phyloP scores from a whole-genome alignment of 2,329 filamentous ascomycete genomes.

The Cyphellophora attinorum region DNA sequence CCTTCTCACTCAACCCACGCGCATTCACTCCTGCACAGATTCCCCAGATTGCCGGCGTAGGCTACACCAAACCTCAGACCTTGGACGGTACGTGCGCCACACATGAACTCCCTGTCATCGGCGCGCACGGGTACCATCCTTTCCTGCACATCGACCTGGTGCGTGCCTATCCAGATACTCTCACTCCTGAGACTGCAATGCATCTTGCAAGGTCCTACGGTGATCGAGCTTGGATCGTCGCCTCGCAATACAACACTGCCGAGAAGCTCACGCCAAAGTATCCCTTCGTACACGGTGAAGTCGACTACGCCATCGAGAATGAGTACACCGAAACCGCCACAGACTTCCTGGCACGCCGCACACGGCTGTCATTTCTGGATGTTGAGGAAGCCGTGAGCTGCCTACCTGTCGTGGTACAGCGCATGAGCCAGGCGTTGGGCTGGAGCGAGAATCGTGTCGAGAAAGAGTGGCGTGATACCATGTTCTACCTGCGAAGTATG shows the following conservation, averaged over 20 bases:
- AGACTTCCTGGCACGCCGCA: constrained; percentile 77
- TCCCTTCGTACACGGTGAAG: constrained; percentile 85
- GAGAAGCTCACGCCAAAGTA: constrained; percentile 63
- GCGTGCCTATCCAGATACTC: constrained; percentile 80
- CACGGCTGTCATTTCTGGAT: constrained; percentile 79
- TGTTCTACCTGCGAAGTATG: constrained; percentile 52
- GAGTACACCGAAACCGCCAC: constrained; percentile 89
- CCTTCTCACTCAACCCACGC: constrained; percentile 15
- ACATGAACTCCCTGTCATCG: constrained; percentile 69
- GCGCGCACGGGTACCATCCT: constrained; percentile 79
- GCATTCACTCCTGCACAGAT: constrained; percentile 8
- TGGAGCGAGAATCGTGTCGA: constrained; percentile 68
- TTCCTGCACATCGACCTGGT: constrained; percentile 92
- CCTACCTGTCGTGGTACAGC: constrained; percentile 73
- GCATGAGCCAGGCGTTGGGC: constrained; percentile 74
- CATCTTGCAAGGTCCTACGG: constrained; percentile 82
- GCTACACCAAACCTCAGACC: neutral
- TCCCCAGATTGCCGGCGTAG: neutral
- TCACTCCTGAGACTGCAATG: constrained; percentile 85
- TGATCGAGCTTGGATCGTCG: constrained; percentile 85
- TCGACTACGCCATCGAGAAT: constrained; percentile 76
- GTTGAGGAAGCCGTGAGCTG: constrained; percentile 82
- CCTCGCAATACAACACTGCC: constrained; percentile 68
- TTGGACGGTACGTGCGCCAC: constrained; percentile 68
- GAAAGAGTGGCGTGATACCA: constrained; percentile 65